Evolutionary conservation across 169 alveolate genomes (phyloP).

Genomic region (Plasmodium knowlesi): DNA sequence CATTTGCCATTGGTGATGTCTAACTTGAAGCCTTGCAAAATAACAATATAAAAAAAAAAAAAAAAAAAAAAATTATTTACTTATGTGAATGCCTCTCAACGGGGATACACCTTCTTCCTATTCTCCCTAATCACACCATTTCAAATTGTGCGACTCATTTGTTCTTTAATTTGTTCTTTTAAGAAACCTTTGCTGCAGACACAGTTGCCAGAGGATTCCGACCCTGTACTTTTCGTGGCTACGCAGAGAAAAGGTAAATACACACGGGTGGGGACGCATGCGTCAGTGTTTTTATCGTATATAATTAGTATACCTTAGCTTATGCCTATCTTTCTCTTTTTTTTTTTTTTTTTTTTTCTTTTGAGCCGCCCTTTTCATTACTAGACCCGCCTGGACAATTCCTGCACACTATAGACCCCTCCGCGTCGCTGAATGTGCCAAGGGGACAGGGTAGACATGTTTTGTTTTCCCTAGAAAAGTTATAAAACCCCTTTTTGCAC

Average conservation of each 20-base stretch:
- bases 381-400: conserved; percentile 70
- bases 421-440: conserved; percentile 34
- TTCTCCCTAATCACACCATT: background rate
- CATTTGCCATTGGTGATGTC: conserved; percentile 8
- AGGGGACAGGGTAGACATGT: conserved; percentile 63
- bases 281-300: background rate
- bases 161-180: background rate
- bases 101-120: background rate
- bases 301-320: background rate
- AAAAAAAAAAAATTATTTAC: background rate
- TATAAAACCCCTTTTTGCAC: conserved; percentile 64
- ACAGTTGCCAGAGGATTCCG: conserved; percentile 24
- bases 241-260: background rate
- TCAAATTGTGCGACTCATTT: background rate
- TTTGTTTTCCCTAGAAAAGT: conserved; percentile 59
- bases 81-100: background rate
- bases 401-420: conserved; percentile 34
- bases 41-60: background rate
- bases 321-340: background rate
- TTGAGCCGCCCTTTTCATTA: conserved; percentile 7
- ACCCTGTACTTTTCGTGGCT: conserved; percentile 45
- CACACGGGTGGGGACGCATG: background rate
- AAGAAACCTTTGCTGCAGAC: conserved; percentile 45
- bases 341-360: background rate
- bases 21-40: conserved; percentile 34